Conservation (phyloP, 768 basidiomycete genomes). For the Pleurotus sapidus region DNA sequence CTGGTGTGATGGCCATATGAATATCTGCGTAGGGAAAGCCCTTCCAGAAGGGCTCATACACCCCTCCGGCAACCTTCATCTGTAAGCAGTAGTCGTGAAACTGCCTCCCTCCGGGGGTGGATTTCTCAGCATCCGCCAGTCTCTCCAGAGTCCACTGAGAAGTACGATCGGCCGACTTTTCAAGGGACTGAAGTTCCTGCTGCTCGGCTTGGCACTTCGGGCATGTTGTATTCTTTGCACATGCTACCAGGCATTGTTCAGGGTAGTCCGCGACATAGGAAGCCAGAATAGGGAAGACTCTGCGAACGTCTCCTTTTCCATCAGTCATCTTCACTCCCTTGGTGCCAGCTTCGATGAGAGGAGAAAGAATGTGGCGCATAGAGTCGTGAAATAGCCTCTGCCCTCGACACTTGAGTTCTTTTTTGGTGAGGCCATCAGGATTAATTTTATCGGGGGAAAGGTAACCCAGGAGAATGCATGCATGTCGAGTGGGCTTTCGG, state of each 20-base stretch:
- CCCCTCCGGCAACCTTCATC: neutral
- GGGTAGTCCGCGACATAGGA: no score
- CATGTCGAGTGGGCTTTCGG: constrained; percentile 26
- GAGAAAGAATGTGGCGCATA: constrained; percentile 26
- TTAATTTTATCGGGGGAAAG: constrained; percentile 32
- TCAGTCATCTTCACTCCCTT: constrained; percentile 15
- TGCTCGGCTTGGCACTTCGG: no score
- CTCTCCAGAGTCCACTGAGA: no score
- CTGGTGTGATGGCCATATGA: constrained; percentile 37
- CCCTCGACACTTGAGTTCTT: constrained; percentile 14
- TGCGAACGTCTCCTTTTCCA: no score
- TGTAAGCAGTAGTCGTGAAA: neutral
- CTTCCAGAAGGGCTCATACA: constrained; percentile 37
- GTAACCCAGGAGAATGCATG: constrained; percentile 33
- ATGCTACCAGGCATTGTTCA: no score
- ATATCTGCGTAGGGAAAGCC: constrained; percentile 38
- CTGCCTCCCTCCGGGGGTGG: no score
- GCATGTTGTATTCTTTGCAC: no score
- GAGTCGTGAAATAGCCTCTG: constrained; percentile 33
- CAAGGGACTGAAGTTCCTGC: no score
- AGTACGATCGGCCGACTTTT: no score
- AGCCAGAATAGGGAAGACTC: no score
- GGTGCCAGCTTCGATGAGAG: constrained; percentile 20
- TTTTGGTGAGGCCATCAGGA: constrained; percentile 8
- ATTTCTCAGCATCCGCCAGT: no score